Evolutionary conservation across 208 protist genomes (phyloP).

Genomic region (Crithidia bombi): DNA sequence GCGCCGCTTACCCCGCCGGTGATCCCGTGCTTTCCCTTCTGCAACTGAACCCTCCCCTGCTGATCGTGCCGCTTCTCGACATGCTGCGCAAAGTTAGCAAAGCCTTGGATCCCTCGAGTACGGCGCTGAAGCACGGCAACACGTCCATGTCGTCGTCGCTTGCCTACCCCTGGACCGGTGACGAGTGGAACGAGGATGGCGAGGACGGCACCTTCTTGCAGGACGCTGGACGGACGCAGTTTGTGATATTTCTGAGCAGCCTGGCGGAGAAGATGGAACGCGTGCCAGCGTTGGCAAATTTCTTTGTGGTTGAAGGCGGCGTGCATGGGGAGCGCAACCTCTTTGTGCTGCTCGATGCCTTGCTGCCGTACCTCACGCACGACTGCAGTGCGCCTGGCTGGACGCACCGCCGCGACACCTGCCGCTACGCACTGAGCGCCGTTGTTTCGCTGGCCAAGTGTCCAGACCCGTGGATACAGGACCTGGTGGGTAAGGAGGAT

Average conservation of each 20-base stretch:
- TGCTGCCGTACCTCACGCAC: slow-evolving; percentile 60
- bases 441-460: slow-evolving; percentile 75
- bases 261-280: slow-evolving; percentile 71
- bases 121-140: not conserved
- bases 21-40: slow-evolving; percentile 57
- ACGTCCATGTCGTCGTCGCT: slow-evolving; percentile 4
- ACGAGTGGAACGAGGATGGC: not conserved
- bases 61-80: slow-evolving; percentile 68
- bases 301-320: slow-evolving; percentile 40
- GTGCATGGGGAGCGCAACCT: slow-evolving; percentile 18
- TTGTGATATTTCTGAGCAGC: slow-evolving; percentile 57
- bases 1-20: slow-evolving; percentile 27
- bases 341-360: slow-evolving; percentile 45
- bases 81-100: slow-evolving; percentile 59
- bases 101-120: slow-evolving; percentile 37
- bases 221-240: slow-evolving; percentile 42
- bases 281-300: slow-evolving; percentile 66
- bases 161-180: slow-evolving; percentile 2
- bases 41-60: slow-evolving; percentile 50
- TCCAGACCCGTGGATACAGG: slow-evolving; percentile 64
- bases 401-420: slow-evolving; percentile 55
- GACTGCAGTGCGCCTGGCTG: slow-evolving; percentile 46
- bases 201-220: slow-evolving; percentile 24
- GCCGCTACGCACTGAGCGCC: slow-evolving; percentile 62
- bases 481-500: slow-evolving; percentile 47